Evolutionary conservation across 768 basidiomycete species (phyloP).

Genomic region (Phanerochaete carnosa): DNA sequence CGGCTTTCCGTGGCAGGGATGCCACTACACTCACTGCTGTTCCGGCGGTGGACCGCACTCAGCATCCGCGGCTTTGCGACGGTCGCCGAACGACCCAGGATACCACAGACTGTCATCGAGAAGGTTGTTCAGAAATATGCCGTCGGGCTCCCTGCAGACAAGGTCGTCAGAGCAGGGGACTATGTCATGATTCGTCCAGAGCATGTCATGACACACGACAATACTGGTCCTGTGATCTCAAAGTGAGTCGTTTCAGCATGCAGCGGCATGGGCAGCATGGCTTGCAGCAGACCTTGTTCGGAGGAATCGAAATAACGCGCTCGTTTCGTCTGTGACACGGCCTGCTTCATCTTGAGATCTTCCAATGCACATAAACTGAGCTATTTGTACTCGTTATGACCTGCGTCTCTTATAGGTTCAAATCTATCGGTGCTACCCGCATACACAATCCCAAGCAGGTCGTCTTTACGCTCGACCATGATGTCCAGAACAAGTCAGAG

Average conservation of each 20-base stretch:
- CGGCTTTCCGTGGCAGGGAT: not conserved
- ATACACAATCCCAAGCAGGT: conserved; percentile 80
- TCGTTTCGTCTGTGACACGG: not conserved
- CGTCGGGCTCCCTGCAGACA: conserved; percentile 79
- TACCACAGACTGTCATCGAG: conserved; percentile 89
- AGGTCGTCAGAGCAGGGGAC: conserved; percentile 88
- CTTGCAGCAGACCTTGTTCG: not conserved
- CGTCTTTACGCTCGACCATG: conserved; percentile 97
- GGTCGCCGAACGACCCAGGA: conserved; percentile 24
- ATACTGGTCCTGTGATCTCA: conserved; percentile 96
- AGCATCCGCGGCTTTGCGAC: conserved; percentile 28
- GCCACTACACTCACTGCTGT: not conserved
- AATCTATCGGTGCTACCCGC: conserved; percentile 86
- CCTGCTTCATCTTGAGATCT: not conserved
- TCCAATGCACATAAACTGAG: not conserved
- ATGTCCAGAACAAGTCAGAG: conserved; percentile 90
- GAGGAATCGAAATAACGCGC: not conserved
- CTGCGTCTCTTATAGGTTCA: conserved; percentile 61
- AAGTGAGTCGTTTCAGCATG: conserved; percentile 56
- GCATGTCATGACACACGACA: conserved; percentile 98
- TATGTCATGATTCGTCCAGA: conserved; percentile 99
- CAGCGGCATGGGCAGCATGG: not conserved
- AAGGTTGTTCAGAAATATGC: conserved; percentile 98
- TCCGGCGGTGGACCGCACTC: not conserved
- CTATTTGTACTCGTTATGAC: not conserved